Base-by-base conservation (phyloP, 805 yeast species). In the Myxozyma neotropica region DNA sequence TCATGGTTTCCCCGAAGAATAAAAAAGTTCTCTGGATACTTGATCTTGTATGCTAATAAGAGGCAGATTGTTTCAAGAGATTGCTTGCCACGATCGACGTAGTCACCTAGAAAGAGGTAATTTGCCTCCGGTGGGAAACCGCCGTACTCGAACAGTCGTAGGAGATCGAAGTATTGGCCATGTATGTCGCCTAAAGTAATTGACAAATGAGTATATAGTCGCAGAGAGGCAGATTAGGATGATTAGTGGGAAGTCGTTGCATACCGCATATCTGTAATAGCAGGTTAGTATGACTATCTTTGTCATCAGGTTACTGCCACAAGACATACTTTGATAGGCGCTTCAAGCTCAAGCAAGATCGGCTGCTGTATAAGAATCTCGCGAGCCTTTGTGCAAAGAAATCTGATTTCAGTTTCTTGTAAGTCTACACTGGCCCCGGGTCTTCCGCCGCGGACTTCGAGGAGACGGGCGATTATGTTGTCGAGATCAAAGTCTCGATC, bases 51-150 rank as follows among this genome's bases (percentile, higher is more conserved):
- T 44, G 97, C 97, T 72, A 93, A 82, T 71, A 93, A 79, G 65
- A 93, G 78, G 76, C 98, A 93, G 70, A 93, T 93, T 17, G 98
- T 94, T 76, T 93, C 99, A 68, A 94, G 78, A 31, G 96, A 89
- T 79, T 94, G 98, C 74, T 92, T 91, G 71, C 99, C 99, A 81
- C 99, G 87, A 79, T 93, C 99, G 67, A 93, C 99, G 73, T 93
- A 93, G 80, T 93, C 99, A 67, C 99, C 99, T 60, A 93, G 78
- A 73, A 93, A 93, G 70, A 93, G 80, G 78, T 93, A 93, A 79
- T 93, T 93, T 19, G 98, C 96, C 74, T 93, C 98, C 10, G 99
- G 99, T 1, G 99, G 99, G 81, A 94, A 93, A 1, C 98, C 99
- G 70, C 99, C 98, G 73, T 93, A 93, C 78, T 94, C 98, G 71